Evolutionary conservation across 108 stramenopile species (phyloP).

Genomic region (Nitzschia sp.): DNA sequence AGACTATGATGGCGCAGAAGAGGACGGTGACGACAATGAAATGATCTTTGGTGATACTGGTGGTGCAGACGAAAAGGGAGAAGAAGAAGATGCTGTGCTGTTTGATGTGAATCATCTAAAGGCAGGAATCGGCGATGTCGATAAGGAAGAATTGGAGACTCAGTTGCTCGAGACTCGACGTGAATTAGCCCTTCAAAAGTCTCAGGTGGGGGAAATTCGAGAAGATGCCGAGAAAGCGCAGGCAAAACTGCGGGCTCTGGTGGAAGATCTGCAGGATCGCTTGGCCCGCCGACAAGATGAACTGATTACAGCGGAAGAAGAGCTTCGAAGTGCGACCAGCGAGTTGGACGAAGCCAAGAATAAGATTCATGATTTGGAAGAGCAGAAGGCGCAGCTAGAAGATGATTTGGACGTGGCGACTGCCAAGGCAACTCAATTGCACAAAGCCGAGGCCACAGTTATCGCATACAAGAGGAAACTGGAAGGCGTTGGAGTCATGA

Average conservation of each 20-base stretch:
- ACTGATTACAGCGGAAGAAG: slow-evolving; percentile 62
- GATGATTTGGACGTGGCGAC: slow-evolving; percentile 86
- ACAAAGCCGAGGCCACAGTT: slow-evolving; percentile 80
- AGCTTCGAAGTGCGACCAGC: slow-evolving; percentile 51
- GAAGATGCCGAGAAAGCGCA: slow-evolving; percentile 77
- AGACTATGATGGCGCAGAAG: slow-evolving; percentile 52
- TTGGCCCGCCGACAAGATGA: slow-evolving; percentile 73
- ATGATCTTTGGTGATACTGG: slow-evolving; percentile 47
- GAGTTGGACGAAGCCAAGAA: slow-evolving; percentile 68
- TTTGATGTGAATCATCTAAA: slow-evolving; percentile 44
- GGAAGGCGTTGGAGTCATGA: slow-evolving; percentile 68
- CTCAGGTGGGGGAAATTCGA: slow-evolving; percentile 42
- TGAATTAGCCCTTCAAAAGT: slow-evolving; percentile 68
- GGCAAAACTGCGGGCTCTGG: slow-evolving; percentile 70
- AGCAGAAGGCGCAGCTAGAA: slow-evolving; percentile 74
- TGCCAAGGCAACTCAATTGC: slow-evolving; percentile 76
- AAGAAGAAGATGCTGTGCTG: slow-evolving; percentile 19
- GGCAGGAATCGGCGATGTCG: slow-evolving; percentile 35
- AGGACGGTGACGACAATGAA: slow-evolving; percentile 40
- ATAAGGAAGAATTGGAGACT: slow-evolving; percentile 54
- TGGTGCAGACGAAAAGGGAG: slow-evolving; percentile 41
- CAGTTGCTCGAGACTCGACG: slow-evolving; percentile 63
- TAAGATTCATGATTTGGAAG: slow-evolving; percentile 63
- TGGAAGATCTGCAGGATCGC: slow-evolving; percentile 82
- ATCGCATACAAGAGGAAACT: slow-evolving; percentile 78